Base-by-base conservation (phyloP, 306 rosid species). In the Datisca glomerata region DNA sequence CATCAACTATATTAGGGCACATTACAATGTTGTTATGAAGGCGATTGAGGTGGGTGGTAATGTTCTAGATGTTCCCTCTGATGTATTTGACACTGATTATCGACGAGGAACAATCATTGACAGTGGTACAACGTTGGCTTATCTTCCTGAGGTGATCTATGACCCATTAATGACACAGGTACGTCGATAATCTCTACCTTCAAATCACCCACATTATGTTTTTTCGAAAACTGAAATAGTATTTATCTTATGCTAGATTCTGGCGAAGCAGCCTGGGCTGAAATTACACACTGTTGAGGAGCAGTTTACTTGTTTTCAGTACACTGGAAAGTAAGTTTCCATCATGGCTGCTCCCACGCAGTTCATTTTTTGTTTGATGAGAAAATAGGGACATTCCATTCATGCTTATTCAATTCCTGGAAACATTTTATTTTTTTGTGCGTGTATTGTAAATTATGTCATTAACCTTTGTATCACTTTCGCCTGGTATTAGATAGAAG, bases 111-210 rank as follows among this genome's bases (percentile, higher is more conserved):
- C 87, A 19, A 70, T 85, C 34, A 73, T 91, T 36, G 99, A 91
- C 55, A 91, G 99, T 47, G 99, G 99, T 43, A 85, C 99, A 47
- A 91, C 99, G 37, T 64, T 91, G 69, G 91, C 85, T 64, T 91
- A 73, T 63, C 58, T 91, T 61, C 85, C 96, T 12, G 29, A 42
- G 2, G 16, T 16, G 10, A 28, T 85, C 55, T 67, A 80, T 33
- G 61, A 61, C 2, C 60, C 70, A 22, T 12, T 91, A 22, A n/a
- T 73, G 37, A 5, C 39, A 1, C 73, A 75, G 82, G 99, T 85
- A 47, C 47, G 33, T 32, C 18, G 47, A 15, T 35, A 23, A 14
- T 36, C 21, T 44, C 55, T 31, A 32, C 13, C 43, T 39, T 29
- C 33, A 41, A 13, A 20, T 38, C 45, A 39, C 7, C 18, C 1